Percentiles rank a stretch among this genome's conserved stretches.
phyloP scores from a whole-genome alignment of 345 rosid genomes.

The Aegle marmelos region DNA sequence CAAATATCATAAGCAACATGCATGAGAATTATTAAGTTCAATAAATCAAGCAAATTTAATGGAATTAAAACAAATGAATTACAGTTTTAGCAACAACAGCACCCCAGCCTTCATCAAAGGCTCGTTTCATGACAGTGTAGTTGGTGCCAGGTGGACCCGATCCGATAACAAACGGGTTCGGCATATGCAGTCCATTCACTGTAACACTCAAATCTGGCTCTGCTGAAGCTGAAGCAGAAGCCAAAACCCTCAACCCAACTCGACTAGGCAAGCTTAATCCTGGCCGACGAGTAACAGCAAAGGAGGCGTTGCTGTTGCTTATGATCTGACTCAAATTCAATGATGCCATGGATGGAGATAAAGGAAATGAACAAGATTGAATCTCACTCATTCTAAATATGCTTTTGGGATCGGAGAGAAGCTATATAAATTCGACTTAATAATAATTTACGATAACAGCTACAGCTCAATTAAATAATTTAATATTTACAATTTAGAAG shows the following conservation, averaged over 20 bases:
- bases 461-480: background rate
- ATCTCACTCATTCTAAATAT: slow-evolving; percentile 18
- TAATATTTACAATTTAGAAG: too few species aligned
- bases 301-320: slow-evolving; percentile 29
- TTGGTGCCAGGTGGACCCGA: slow-evolving; percentile 99
- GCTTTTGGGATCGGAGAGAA: background rate
- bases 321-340: slow-evolving; percentile 46
- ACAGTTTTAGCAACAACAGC: slow-evolving; percentile 97
- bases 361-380: slow-evolving; percentile 7
- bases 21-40: background rate
- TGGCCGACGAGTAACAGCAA: slow-evolving; percentile 26
- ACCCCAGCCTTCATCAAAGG: slow-evolving; percentile 99
- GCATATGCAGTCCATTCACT: slow-evolving; percentile 84
- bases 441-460: background rate
- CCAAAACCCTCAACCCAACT: slow-evolving; percentile 53
- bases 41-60: background rate
- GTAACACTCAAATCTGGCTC: slow-evolving; percentile 88
- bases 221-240: slow-evolving; percentile 21
- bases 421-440: background rate
- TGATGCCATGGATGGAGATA: slow-evolving; percentile 45
- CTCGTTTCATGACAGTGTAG: slow-evolving; percentile 94
- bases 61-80: background rate
- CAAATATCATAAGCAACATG: background rate
- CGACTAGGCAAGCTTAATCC: slow-evolving; percentile 31
- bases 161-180: slow-evolving; percentile 92